Percentiles rank a stretch among this genome's conserved stretches.
phyloP scores from a whole-genome alignment of 2,329 filamentous ascomycete species.

The Alternaria viburni region DNA sequence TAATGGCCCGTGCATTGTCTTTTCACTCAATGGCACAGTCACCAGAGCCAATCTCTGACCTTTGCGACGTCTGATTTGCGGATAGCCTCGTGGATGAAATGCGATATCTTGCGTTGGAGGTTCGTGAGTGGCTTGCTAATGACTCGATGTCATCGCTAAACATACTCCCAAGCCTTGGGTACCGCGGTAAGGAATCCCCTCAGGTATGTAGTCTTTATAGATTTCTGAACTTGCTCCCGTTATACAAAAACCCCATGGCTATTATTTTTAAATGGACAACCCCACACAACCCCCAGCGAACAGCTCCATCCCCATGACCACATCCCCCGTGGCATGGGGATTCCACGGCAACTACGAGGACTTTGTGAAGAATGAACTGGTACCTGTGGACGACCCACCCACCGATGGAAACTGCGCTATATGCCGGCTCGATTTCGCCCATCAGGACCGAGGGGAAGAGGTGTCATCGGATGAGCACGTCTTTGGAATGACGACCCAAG shows the following conservation, averaged over 20 bases:
- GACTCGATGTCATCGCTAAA: not conserved
- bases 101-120: rapidly evolving
- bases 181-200: not conserved
- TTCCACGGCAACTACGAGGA: not conserved
- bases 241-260: not conserved
- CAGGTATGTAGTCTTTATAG: not conserved
- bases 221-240: not conserved
- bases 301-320: not conserved
- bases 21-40: not conserved
- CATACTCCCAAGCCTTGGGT: not conserved
- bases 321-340: not conserved
- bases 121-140: not conserved
- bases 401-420: not conserved
- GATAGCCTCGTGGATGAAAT: rapidly evolving
- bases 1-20: not conserved
- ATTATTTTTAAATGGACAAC: not conserved
- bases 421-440: not conserved
- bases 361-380: not conserved
- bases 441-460: not conserved
- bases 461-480: not conserved
- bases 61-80: not conserved
- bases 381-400: not conserved
- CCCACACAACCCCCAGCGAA: not conserved
- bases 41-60: not conserved
- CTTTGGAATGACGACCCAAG: not conserved